Conservation (phyloP, 202 grass and related monocot species). For the Eragrostis tef region DNA sequence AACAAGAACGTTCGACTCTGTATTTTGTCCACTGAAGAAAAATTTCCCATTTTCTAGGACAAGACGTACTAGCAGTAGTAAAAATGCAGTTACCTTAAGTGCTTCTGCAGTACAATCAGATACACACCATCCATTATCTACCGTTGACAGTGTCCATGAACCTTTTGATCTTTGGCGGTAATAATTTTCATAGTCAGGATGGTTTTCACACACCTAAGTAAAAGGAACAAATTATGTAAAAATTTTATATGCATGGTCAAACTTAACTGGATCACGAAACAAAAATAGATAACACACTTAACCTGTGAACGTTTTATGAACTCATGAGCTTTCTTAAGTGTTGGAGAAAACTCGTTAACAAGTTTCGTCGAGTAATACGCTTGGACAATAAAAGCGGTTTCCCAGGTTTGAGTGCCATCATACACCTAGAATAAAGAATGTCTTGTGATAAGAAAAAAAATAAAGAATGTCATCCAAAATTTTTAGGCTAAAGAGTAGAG, state of each 20-base stretch:
- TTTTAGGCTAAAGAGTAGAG: no score
- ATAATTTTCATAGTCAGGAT: neutral
- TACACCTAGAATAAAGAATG: conserved; percentile 17
- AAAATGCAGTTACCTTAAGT: conserved; percentile 36
- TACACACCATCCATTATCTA: conserved; percentile 43
- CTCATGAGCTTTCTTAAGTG: conserved; percentile 52
- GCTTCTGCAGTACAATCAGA: conserved; percentile 46
- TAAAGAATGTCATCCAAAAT: no score
- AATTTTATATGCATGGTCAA: no score
- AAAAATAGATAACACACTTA: neutral
- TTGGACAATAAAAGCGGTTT: conserved; percentile 54
- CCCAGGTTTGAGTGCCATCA: conserved; percentile 53
- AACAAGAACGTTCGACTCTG: no score
- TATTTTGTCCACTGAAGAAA: no score
- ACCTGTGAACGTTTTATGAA: conserved; percentile 68
- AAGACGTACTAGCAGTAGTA: neutral
- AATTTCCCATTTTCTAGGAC: neutral
- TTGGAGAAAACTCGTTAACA: conserved; percentile 39
- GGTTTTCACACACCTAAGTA: conserved; percentile 36
- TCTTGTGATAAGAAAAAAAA: no score
- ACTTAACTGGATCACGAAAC: no score
- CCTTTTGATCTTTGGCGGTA: conserved; percentile 53
- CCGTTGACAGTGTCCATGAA: conserved; percentile 51
- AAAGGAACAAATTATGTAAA: no score
- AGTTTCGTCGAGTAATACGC: conserved; percentile 54